Conservation (phyloP, 768 basidiomycete genomes). For the Coprinopsis strossmayeri region DNA sequence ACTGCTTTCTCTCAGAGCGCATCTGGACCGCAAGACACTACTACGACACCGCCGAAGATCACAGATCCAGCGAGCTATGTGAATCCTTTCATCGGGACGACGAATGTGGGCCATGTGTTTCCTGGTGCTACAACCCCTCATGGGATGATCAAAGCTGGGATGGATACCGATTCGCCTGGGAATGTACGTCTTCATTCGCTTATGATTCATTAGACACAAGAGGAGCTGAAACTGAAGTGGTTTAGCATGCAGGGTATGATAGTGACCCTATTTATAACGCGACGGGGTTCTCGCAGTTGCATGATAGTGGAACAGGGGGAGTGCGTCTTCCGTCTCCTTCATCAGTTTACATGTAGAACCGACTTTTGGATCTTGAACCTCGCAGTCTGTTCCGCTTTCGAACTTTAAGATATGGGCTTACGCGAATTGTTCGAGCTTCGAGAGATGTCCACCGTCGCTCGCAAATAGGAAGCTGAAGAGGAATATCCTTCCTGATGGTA, state of each 20-base stretch:
- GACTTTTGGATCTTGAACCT: too few relatives aligned
- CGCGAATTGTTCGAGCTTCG: constrained; percentile 42
- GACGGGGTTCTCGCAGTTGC: constrained; percentile 58
- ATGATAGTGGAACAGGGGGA: constrained; percentile 58
- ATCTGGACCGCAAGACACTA: background rate
- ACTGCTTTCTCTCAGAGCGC: background rate
- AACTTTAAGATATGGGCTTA: constrained; percentile 60
- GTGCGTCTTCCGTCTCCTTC: constrained; percentile 23
- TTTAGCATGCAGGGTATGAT: constrained; percentile 44
- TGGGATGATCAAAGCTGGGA: constrained; percentile 64
- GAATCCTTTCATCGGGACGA: constrained; percentile 58
- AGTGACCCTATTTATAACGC: constrained; percentile 34
- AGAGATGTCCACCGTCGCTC: constrained; percentile 45
- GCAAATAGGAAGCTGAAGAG: constrained; percentile 38
- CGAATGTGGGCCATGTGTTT: constrained; percentile 60
- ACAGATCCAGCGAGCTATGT: constrained; percentile 40
- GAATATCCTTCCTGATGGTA: constrained; percentile 45
- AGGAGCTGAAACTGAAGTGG: background rate
- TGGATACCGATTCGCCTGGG: constrained; percentile 61
- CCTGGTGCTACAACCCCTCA: constrained; percentile 65
- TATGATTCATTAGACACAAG: too few relatives aligned
- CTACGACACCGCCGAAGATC: constrained; percentile 9
- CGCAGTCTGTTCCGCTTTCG: constrained; percentile 41
- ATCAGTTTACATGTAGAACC: too few relatives aligned
- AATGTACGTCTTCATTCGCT: constrained; percentile 47